Base-by-base conservation (phyloP, 2,329 filamentous ascomycete genomes). In the Colletotrichum sp. region DNA sequence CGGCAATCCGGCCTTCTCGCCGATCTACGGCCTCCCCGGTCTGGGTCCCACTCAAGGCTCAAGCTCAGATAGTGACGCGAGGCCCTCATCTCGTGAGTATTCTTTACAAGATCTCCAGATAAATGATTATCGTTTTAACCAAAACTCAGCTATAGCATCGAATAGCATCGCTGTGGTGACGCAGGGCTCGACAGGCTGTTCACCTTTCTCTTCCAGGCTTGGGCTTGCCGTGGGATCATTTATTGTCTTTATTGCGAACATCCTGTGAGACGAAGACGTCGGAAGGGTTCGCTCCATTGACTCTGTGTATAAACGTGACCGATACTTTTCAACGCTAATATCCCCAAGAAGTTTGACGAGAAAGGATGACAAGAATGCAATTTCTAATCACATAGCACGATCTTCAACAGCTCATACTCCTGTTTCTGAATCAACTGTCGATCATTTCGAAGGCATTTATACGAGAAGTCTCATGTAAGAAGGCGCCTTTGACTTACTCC, bases 321-420 rank as follows among this genome's bases (percentile, higher is more conserved):
- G 21, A 2, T 55, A 27, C 21, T 2, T 29, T 29, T 29, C 7
- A 1, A 24, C 51, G 7, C 6, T 55, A 4, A 24, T 24, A 47
- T 0, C n/a, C n/a, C 1, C n/a, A 47, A 47, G 11, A 21, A 8
- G n/a, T 8, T 7, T 1, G 1, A 1, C 1, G 43, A 47, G 11
- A 21, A 13, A 47, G 9, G 8, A 6, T 43, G 9, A 43, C 12
- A 43, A 43, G 5, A 6, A 43, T 9, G 1, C 5, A 43, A 6
- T 3, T n/a, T 12, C 31, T 12, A 43, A 7, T 2, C 9, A 1
- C 11, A 2, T n/a, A 43, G 16, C 38, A n/a, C 8, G 11, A 11
- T 43, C 38, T 43, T 47, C 18, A 13, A 47, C 12, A n/a, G 2
- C 43, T 2, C 43, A 1, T 27, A 27, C 4, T 5, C 24, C 11